These are phyloP conservation scores for Aspergillaceae sp. DNA, from an alignment of 2,329 filamentous ascomycete genomes.

Conservation along the genomic window DNA sequence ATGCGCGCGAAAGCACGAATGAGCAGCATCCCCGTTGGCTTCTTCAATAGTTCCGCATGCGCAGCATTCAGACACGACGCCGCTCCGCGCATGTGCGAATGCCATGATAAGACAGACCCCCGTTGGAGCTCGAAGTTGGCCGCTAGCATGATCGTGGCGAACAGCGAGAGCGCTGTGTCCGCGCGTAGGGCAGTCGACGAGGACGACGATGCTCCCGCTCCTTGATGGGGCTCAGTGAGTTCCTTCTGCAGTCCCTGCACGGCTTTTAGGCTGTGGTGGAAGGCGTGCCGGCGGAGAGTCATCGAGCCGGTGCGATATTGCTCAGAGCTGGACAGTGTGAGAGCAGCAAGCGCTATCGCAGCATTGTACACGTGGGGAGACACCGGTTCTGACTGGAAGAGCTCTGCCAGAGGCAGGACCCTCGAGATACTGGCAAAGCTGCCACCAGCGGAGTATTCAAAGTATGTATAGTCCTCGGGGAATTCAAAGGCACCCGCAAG, in stretches of 20 bases:
- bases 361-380: constrained; percentile 8
- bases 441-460: constrained; percentile 5
- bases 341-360: constrained; percentile 5
- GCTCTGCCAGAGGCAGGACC: constrained; percentile 5
- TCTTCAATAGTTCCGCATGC: constrained; percentile 4
- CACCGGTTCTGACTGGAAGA: constrained; percentile 7
- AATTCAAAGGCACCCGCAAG: constrained; percentile 7
- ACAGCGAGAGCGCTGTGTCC: constrained; percentile 5
- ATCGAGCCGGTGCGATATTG: background rate
- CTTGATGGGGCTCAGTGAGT: background rate
- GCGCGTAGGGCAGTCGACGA: background rate
- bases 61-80: constrained; percentile 5
- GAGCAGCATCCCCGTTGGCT: constrained; percentile 5
- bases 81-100: constrained; percentile 8
- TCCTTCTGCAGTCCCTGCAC: constrained; percentile 5
- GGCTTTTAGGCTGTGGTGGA: constrained; percentile 8
- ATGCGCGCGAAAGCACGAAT: constrained; percentile 9
- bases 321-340: constrained; percentile 4
- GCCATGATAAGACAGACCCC: constrained; percentile 6
- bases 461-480: constrained; percentile 7
- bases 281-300: constrained; percentile 6
- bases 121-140: constrained; percentile 10
- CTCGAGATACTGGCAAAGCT: constrained; percentile 3
- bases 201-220: background rate
- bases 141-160: constrained; percentile 7